Conservation (phyloP, 352 stramenopile genomes). For the Pythium scleroteichum region DNA sequence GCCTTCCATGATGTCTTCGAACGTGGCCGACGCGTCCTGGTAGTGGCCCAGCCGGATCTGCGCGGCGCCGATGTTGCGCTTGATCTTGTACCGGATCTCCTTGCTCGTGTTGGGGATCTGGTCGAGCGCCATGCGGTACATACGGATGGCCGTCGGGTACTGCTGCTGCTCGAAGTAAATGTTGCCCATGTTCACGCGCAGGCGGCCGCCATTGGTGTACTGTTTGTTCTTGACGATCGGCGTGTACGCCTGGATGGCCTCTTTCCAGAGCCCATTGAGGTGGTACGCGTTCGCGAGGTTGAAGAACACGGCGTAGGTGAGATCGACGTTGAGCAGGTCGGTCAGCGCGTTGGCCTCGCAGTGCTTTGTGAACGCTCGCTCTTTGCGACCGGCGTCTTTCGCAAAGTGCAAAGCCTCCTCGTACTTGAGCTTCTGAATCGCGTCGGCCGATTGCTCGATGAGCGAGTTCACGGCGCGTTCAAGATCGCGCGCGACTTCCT, state of each 20-base stretch:
- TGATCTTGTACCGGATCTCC: conserved; percentile 95
- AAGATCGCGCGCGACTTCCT: conserved; percentile 91
- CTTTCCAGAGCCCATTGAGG: conserved; percentile 92
- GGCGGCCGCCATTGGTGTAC: conserved; percentile 86
- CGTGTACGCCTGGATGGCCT: conserved; percentile 94
- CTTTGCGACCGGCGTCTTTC: conserved; percentile 88
- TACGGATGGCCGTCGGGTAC: conserved; percentile 94
- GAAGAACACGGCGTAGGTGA: conserved; percentile 95
- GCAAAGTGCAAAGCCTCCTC: conserved; percentile 87
- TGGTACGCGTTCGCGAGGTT: conserved; percentile 94
- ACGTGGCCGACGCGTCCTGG: conserved; percentile 93
- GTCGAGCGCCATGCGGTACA: conserved; percentile 98
- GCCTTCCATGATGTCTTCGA: conserved; percentile 94
- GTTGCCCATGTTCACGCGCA: conserved; percentile 98
- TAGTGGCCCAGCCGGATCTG: conserved; percentile 94
- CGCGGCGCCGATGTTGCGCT: conserved; percentile 95
- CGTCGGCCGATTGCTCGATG: conserved; percentile 90
- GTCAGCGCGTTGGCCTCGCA: conserved; percentile 87
- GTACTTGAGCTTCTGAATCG: conserved; percentile 71
- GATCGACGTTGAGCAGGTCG: conserved; percentile 92
- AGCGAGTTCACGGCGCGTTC: conserved; percentile 91
- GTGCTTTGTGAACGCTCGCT: conserved; percentile 91
- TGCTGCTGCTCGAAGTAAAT: conserved; percentile 96
- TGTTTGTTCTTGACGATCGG: conserved; percentile 97
- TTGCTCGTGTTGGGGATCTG: conserved; percentile 95